These are phyloP conservation scores for Botrytis squamosa DNA, from an alignment of 2,329 filamentous ascomycete genomes.

Conservation along the genomic window DNA sequence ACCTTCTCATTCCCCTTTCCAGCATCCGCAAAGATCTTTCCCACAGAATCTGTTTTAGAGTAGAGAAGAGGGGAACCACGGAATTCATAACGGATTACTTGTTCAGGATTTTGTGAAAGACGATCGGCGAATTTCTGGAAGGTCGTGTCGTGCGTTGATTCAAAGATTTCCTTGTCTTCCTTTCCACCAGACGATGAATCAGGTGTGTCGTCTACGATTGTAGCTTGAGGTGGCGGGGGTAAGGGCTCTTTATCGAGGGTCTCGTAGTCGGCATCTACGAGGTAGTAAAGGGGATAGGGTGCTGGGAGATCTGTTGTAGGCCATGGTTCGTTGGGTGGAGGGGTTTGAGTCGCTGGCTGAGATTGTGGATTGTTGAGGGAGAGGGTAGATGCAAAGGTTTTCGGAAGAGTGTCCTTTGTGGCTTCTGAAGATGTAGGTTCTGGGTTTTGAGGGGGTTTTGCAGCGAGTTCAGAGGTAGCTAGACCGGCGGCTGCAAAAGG, in stretches of 20 bases:
- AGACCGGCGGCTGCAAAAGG: constrained; percentile 45
- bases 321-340: constrained; percentile 67
- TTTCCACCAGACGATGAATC: constrained; percentile 43
- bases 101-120: constrained; percentile 76
- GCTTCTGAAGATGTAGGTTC: constrained; percentile 22
- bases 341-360: constrained; percentile 32
- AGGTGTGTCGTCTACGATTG: constrained; percentile 49
- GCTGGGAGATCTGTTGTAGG: constrained; percentile 65
- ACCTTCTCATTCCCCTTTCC: constrained; percentile 29
- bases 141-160: constrained; percentile 69
- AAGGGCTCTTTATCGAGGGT: constrained; percentile 63
- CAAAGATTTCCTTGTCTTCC: constrained; percentile 70
- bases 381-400: constrained; percentile 72
- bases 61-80: constrained; percentile 74
- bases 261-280: constrained; percentile 89
- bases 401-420: constrained; percentile 46
- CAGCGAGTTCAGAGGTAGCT: constrained; percentile 38
- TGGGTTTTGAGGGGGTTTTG: constrained; percentile 44
- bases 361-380: constrained; percentile 60
- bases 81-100: constrained; percentile 80
- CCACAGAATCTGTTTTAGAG: constrained; percentile 71
- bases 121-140: constrained; percentile 81
- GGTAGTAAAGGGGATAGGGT: constrained; percentile 74
- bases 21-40: constrained; percentile 53
- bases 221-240: constrained; percentile 50